These are phyloP conservation scores for Fusarium chlamydosporum DNA, from an alignment of 2,329 filamentous ascomycete genomes.

Conservation along the genomic window DNA sequence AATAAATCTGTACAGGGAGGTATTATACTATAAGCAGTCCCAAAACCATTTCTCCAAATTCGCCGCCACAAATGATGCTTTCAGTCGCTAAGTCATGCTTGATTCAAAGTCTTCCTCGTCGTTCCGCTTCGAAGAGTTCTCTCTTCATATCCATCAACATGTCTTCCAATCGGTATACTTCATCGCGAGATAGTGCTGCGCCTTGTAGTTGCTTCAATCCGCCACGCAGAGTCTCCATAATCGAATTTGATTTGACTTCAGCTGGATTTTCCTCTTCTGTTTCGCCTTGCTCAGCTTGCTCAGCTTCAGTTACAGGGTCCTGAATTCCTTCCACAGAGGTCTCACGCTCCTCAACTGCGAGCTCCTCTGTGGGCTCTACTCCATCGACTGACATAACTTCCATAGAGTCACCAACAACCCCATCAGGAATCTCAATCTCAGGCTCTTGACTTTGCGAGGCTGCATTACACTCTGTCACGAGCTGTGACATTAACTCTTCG, in stretches of 20 bases:
- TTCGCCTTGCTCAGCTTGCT: constrained; percentile 8
- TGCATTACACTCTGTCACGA: constrained; percentile 59
- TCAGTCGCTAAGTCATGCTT: constrained; percentile 26
- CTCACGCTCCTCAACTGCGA: background rate
- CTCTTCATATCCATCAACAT: constrained; percentile 83
- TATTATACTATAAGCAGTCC: constrained; percentile 39
- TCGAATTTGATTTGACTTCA: constrained; percentile 40
- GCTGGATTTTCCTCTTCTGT: constrained; percentile 12
- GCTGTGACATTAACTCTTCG: constrained; percentile 60
- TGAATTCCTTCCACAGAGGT: constrained; percentile 3
- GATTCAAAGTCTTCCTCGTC: constrained; percentile 63
- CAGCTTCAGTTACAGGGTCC: constrained; percentile 13
- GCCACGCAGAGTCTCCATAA: constrained; percentile 54
- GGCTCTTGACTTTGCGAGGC: constrained; percentile 54
- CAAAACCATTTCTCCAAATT: constrained; percentile 24
- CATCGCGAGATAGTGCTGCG: constrained; percentile 72
- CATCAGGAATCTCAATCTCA: constrained; percentile 23
- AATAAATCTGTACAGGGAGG: constrained; percentile 34
- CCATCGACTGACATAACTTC: constrained; percentile 29
- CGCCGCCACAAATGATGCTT: constrained; percentile 46
- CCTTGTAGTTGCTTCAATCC: constrained; percentile 70
- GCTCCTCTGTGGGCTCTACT: constrained; percentile 5
- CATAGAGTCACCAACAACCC: constrained; percentile 46
- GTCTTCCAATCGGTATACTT: constrained; percentile 81
- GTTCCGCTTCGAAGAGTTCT: constrained; percentile 79